Percentiles rank a stretch among this genome's conserved stretches.
These are phyloP conservation scores for Dryas octopetala DNA, from an alignment of 306 rosid genomes.

Conservation along the genomic window DNA sequence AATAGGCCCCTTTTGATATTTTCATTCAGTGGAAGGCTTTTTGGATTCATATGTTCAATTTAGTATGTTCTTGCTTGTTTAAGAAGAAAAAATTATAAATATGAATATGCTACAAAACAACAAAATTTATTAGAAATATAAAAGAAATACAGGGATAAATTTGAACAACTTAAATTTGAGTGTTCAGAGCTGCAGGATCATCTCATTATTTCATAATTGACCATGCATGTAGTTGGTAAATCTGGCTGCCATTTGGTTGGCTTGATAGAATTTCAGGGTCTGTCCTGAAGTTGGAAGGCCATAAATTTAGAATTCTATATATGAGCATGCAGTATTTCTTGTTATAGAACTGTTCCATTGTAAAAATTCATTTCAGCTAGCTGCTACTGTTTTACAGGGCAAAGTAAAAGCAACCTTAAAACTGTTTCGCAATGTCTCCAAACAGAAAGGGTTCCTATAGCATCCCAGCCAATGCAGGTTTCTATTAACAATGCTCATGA, in stretches of 20 bases:
- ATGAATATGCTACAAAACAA: not conserved
- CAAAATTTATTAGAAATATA: not conserved
- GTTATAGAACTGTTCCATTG: slow-evolving; percentile 1
- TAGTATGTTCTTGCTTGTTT: not conserved
- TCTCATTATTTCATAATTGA: not conserved
- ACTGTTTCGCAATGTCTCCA: slow-evolving; percentile 47
- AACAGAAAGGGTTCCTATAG: slow-evolving; percentile 42
- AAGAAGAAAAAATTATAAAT: not conserved
- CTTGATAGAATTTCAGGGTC: not conserved
- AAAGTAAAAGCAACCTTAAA: slow-evolving; percentile 45
- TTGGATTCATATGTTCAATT: not conserved
- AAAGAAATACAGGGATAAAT: slow-evolving; percentile 5
- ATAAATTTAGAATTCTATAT: slow-evolving; percentile 9
- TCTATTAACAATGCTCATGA: slow-evolving; percentile 46
- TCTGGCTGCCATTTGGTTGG: not conserved
- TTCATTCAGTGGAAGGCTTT: not conserved
- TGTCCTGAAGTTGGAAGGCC: not conserved
- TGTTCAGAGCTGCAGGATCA: slow-evolving; percentile 20
- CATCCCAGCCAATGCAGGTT: slow-evolving; percentile 56
- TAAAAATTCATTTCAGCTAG: slow-evolving; percentile 9
- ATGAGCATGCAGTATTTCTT: slow-evolving; percentile 2
- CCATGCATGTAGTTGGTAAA: not conserved
- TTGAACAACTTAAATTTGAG: slow-evolving; percentile 5
- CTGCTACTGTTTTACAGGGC: slow-evolving; percentile 49
- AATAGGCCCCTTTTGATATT: not conserved